phyloP scores from a whole-genome alignment of 768 basidiomycete genomes.

The Erythrobasidium yunnanense region DNA sequence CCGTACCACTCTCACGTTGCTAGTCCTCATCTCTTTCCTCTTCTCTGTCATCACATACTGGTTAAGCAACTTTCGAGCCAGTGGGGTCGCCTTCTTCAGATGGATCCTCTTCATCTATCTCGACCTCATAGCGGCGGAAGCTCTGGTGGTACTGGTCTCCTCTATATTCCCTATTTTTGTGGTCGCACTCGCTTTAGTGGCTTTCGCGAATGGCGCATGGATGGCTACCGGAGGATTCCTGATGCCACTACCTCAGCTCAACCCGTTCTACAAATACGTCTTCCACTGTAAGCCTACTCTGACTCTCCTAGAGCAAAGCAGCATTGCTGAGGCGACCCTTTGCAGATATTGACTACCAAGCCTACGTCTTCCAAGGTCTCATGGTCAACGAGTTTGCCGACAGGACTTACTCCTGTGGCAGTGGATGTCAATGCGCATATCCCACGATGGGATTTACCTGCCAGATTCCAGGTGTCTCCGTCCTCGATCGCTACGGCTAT shows the following conservation, averaged over 20 bases:
- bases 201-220: conserved; percentile 49
- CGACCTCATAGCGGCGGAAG: conserved; percentile 50
- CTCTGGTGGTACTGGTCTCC: conserved; percentile 48
- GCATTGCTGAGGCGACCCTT: too few species aligned
- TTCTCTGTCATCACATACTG: conserved; percentile 35
- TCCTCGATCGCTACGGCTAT: not conserved
- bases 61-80: conserved; percentile 47
- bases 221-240: conserved; percentile 41
- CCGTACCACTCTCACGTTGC: conserved; percentile 26
- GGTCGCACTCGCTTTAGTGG: conserved; percentile 51
- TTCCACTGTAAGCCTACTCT: too few species aligned
- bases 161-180: conserved; percentile 53
- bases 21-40: conserved; percentile 26
- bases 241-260: not conserved
- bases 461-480: not conserved
- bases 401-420: not conserved
- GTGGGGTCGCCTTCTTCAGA: conserved; percentile 49
- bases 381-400: conserved; percentile 13
- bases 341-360: conserved; percentile 24
- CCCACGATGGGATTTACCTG: not conserved
- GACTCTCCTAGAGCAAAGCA: too few species aligned
- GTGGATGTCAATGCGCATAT: not conserved
- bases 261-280: conserved; percentile 15
- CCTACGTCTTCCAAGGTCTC: conserved; percentile 15
- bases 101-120: conserved; percentile 52